Evolutionary conservation across 106 monocot species (phyloP).

Genomic region (Dendrobium officinale): DNA sequence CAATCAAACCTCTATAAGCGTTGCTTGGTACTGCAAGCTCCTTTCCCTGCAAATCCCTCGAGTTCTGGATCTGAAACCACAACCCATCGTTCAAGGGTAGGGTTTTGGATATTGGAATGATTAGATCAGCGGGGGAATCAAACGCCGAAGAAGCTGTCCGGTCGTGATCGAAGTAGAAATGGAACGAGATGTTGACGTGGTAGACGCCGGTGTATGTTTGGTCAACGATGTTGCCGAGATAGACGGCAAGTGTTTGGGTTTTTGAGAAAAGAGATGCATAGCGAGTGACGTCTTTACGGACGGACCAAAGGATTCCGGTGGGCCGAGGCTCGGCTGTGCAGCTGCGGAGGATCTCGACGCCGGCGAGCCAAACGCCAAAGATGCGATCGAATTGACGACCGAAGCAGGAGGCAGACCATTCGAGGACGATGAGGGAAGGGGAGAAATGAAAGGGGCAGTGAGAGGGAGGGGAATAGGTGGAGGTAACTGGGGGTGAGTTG

Average conservation of each 20-base stretch:
- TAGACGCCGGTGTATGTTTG: conserved; percentile 23
- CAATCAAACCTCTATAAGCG: conserved; percentile 65
- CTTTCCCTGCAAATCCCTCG: conserved; percentile 37
- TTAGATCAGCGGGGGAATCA: conserved; percentile 50
- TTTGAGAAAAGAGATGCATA: conserved; percentile 36
- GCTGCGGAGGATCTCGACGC: conserved; percentile 57
- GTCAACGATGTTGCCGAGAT: conserved; percentile 38
- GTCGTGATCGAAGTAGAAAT: conserved; percentile 12
- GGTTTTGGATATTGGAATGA: conserved; percentile 62
- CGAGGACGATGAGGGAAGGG: conserved; percentile 44
- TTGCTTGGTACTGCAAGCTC: conserved; percentile 45
- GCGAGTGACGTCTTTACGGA: conserved; percentile 50
- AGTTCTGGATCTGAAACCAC: conserved; percentile 60
- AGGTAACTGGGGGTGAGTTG: conserved; percentile 43
- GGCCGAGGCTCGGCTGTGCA: conserved; percentile 52
- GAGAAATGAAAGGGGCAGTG: conserved; percentile 3
- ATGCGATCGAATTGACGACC: conserved; percentile 69
- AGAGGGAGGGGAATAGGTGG: conserved; percentile 34
- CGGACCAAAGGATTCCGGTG: conserved; percentile 50
- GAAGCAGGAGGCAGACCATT: conserved; percentile 50
- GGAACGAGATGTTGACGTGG: conserved; percentile 20
- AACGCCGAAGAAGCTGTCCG: conserved; percentile 8
- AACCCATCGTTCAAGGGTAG: conserved; percentile 60
- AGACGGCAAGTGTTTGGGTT: conserved; percentile 42
- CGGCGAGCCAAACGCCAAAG: conserved; percentile 52